These are phyloP conservation scores for Suhomyces pyralidae DNA, from an alignment of 805 yeast species.

Conservation along the genomic window DNA sequence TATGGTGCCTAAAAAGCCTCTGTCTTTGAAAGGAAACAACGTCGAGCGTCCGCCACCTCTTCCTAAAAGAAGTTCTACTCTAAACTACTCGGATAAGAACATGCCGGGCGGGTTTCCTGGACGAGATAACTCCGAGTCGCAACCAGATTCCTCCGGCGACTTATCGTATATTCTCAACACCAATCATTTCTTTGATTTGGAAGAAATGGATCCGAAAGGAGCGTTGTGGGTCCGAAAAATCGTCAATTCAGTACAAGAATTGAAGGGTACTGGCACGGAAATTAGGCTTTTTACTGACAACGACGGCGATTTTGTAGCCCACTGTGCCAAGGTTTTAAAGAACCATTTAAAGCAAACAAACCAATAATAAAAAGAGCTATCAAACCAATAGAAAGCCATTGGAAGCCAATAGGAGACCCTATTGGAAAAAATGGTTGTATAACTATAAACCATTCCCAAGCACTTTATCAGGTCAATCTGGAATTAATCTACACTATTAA, in stretches of 20 bases:
- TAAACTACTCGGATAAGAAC: neutral
- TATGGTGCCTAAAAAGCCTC: slow-evolving; percentile 49
- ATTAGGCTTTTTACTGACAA: slow-evolving; percentile 32
- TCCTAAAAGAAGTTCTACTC: slow-evolving; percentile 19
- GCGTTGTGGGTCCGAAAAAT: slow-evolving; percentile 38
- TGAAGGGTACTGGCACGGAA: slow-evolving; percentile 28
- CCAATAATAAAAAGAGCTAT: too few relatives aligned
- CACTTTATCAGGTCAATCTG: too few relatives aligned
- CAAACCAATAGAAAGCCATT: too few relatives aligned
- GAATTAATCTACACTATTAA: too few relatives aligned
- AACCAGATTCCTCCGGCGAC: neutral
- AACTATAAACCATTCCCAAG: neutral
- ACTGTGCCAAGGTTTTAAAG: neutral
- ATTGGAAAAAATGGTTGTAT: too few relatives aligned
- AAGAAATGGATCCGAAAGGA: slow-evolving; percentile 36
- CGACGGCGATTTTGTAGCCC: slow-evolving; percentile 26
- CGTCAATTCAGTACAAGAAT: slow-evolving; percentile 23
- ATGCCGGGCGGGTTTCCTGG: slow-evolving; percentile 1
- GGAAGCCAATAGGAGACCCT: too few relatives aligned
- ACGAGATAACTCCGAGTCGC: neutral
- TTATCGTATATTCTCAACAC: slow-evolving; percentile 22
- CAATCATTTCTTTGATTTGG: slow-evolving; percentile 28
- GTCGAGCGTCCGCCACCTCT: slow-evolving; percentile 30
- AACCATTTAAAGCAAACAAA: neutral
- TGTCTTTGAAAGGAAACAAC: slow-evolving; percentile 31